Conservation (phyloP, 768 basidiomycete species). For the Leccinellum albellum region DNA sequence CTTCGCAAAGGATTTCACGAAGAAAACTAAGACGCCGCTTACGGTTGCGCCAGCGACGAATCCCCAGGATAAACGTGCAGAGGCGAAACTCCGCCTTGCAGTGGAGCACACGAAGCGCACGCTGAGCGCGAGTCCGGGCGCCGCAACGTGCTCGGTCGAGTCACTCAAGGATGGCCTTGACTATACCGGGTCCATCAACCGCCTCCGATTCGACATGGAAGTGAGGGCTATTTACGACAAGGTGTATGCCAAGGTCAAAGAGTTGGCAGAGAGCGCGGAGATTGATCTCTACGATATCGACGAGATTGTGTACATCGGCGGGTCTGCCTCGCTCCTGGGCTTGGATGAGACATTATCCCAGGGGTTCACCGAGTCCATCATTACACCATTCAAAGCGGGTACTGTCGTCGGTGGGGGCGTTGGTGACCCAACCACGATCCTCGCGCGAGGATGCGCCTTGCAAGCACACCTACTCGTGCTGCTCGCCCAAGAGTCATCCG, state of each 20-base stretch:
- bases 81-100: conserved; percentile 89
- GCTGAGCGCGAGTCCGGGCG: conserved; percentile 78
- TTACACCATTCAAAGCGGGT: conserved; percentile 63
- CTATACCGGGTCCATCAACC: conserved; percentile 69
- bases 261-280: conserved; percentile 48
- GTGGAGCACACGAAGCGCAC: conserved; percentile 95
- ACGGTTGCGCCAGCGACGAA: conserved; percentile 57
- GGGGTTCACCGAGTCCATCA: conserved; percentile 58
- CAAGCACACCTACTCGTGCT: conserved; percentile 63
- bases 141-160: conserved; percentile 90
- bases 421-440: conserved; percentile 74
- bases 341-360: conserved; percentile 55
- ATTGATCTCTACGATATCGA: conserved; percentile 68
- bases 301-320: conserved; percentile 79
- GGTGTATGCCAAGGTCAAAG: conserved; percentile 47
- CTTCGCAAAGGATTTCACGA: conserved; percentile 94
- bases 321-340: conserved; percentile 70
- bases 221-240: conserved; percentile 56
- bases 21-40: conserved; percentile 83
- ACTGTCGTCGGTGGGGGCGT: conserved; percentile 68
- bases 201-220: conserved; percentile 57
- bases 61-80: conserved; percentile 71
- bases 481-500: conserved; percentile 46
- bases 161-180: conserved; percentile 92
- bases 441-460: conserved; percentile 72